These are phyloP conservation scores for Zhuliangozyma parablackwelliae DNA, from an alignment of 1,139 yeast species.

Conservation along the genomic window DNA sequence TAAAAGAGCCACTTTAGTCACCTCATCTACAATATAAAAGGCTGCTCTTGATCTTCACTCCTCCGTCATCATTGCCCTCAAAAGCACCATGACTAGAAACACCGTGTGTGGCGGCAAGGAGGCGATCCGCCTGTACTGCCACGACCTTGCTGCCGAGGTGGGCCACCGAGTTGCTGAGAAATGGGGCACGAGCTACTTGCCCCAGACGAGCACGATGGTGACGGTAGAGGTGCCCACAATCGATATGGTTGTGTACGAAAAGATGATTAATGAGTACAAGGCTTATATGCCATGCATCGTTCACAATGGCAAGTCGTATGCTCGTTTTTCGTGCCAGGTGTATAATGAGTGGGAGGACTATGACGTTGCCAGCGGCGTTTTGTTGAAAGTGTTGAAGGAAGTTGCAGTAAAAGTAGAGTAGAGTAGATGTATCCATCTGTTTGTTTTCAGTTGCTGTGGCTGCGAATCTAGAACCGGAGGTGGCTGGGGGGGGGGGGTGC, in stretches of 20 bases:
- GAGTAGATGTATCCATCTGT: too few relatives aligned
- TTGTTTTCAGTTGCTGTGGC: too few relatives aligned
- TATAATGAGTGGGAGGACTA: constrained; percentile 57
- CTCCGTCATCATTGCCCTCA: too few relatives aligned
- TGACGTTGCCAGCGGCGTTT: constrained; percentile 36
- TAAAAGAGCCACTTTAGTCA: too few relatives aligned
- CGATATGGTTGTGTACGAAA: constrained; percentile 4
- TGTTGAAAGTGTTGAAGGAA: constrained; percentile 6
- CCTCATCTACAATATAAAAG: too few relatives aligned
- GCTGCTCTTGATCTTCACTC: too few relatives aligned
- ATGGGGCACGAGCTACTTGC: constrained; percentile 35
- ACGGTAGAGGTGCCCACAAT: constrained; percentile 39
- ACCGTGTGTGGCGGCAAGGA: constrained; percentile 60
- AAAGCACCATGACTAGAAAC: too few relatives aligned
- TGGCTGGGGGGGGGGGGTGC: too few relatives aligned
- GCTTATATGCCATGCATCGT: constrained; percentile 44
- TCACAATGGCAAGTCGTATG: constrained; percentile 40
- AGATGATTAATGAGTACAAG: constrained; percentile 18
- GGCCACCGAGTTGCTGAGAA: constrained; percentile 30
- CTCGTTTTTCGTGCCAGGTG: constrained; percentile 57
- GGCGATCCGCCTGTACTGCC: constrained; percentile 45
- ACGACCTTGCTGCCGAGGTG: constrained; percentile 39
- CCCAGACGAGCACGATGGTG: constrained; percentile 30
- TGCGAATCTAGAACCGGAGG: too few relatives aligned
- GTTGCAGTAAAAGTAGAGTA: too few relatives aligned